phyloP scores from a whole-genome alignment of 2,329 filamentous ascomycete species.

The Thermothelomyces thermophilus region DNA sequence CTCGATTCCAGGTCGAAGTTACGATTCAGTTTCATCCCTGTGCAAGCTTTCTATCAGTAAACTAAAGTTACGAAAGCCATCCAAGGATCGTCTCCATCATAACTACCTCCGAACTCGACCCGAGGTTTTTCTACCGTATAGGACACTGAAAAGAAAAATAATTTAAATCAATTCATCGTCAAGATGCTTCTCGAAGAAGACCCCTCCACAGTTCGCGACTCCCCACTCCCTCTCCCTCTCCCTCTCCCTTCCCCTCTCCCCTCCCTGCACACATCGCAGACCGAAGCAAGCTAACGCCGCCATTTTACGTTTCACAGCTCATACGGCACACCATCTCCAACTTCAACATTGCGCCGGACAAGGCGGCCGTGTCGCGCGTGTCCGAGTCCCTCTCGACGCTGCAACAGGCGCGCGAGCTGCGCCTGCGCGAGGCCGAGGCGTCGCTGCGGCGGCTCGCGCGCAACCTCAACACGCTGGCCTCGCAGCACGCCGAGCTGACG shows the following conservation, averaged over 20 bases:
- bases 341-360: constrained; percentile 92
- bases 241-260: too few species aligned
- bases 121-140: too few species aligned
- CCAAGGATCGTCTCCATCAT: not conserved
- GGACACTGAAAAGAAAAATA: not conserved
- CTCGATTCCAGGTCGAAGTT: not conserved
- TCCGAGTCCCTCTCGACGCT: constrained; percentile 76
- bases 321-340: constrained; percentile 88
- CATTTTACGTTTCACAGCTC: constrained; percentile 47
- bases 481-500: constrained; percentile 71
- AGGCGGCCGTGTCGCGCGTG: constrained; percentile 73
- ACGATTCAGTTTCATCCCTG: not conserved
- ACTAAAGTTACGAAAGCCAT: too few species aligned
- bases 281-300: not conserved
- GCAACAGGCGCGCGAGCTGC: constrained; percentile 74
- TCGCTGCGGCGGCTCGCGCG: constrained; percentile 56
- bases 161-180: constrained; percentile 18
- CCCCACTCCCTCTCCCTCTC: not conserved
- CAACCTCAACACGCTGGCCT: constrained; percentile 64
- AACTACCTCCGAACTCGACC: too few species aligned
- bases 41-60: too few species aligned
- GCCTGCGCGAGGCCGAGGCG: constrained; percentile 62
- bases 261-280: too few species aligned
- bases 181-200: constrained; percentile 94
- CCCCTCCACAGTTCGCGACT: constrained; percentile 61